phyloP scores from a whole-genome alignment of 257 asterid genomes.

The Salvia rosmarinus region DNA sequence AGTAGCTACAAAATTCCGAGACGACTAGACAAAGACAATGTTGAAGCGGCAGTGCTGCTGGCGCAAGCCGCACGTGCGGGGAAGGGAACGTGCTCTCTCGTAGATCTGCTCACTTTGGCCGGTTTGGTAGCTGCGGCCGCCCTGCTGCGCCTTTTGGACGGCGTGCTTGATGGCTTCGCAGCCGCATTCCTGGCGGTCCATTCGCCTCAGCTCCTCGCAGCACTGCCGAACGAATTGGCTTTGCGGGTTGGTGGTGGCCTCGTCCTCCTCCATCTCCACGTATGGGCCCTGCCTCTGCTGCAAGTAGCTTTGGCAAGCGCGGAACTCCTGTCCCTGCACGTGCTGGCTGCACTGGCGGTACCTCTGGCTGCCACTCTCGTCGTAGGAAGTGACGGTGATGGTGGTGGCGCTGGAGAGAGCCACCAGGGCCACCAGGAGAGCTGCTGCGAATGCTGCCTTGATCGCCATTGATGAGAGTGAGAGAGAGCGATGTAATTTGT shows the following conservation, averaged over 20 bases:
- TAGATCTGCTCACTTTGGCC: conserved; percentile 31
- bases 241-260: neutral
- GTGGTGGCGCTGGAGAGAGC: conserved; percentile 44
- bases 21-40: conserved; percentile 32
- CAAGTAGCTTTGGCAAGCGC: conserved; percentile 38
- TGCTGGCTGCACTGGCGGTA: conserved; percentile 38
- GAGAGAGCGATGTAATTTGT: no score
- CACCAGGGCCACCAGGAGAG: conserved; percentile 45
- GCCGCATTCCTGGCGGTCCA: conserved; percentile 37
- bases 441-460: conserved; percentile 39
- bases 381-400: conserved; percentile 35
- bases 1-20: no score
- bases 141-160: conserved; percentile 33
- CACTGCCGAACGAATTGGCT: conserved; percentile 29
- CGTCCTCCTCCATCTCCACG: neutral
- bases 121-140: neutral
- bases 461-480: conserved; percentile 42
- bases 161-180: conserved; percentile 47
- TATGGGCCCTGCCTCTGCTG: conserved; percentile 27
- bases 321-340: conserved; percentile 39
- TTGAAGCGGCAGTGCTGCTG: conserved; percentile 41
- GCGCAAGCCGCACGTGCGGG: conserved; percentile 35
- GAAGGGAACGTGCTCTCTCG: conserved; percentile 43
- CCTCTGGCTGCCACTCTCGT: conserved; percentile 30
- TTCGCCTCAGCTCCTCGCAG: conserved; percentile 40